A percentile compares a stretch with the other conserved stretches of the same genome.
phyloP scores from a whole-genome alignment of 164 flowering plant species.

The Aristolochia californica region DNA sequence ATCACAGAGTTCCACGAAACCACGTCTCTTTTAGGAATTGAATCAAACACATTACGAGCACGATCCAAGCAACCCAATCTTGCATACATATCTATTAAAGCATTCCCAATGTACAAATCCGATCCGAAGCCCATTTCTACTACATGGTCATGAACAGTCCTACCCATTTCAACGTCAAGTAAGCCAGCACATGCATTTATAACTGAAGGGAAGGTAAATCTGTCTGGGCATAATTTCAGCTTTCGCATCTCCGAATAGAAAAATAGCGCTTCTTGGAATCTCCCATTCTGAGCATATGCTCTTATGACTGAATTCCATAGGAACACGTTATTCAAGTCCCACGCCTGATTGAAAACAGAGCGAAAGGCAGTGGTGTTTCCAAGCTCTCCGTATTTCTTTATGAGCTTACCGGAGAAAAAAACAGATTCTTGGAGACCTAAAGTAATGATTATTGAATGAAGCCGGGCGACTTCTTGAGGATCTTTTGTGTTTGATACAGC shows the following conservation, averaged over 20 bases:
- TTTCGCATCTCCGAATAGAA: constrained; percentile 23
- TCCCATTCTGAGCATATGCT: constrained; percentile 35
- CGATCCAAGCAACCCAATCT: constrained; percentile 16
- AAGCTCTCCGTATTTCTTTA: constrained; percentile 34
- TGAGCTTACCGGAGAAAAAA: constrained; percentile 39
- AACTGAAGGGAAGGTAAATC: constrained; percentile 39
- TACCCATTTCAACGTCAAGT: constrained; percentile 25
- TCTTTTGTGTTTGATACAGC: constrained; percentile 14
- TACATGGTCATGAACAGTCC: constrained; percentile 24
- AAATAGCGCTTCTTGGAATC: constrained; percentile 24
- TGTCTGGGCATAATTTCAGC: constrained; percentile 25
- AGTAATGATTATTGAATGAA: constrained; percentile 29
- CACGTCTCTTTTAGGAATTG: constrained; percentile 31
- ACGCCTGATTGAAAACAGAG: constrained; percentile 24
- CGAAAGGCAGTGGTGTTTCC: constrained; percentile 20
- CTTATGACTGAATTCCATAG: constrained; percentile 51
- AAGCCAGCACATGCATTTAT: constrained; percentile 38
- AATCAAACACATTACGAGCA: constrained; percentile 36
- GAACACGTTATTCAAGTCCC: constrained; percentile 21
- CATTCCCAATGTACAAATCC: constrained; percentile 41
- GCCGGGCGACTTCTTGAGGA: constrained; percentile 15
- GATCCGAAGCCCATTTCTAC: constrained; percentile 31
- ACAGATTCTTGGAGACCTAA: constrained; percentile 27
- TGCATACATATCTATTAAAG: constrained; percentile 41
- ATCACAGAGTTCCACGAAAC: constrained; percentile 43